Evolutionary conservation across 305 asterid species (phyloP).

Genomic region (Rubia occidens): DNA sequence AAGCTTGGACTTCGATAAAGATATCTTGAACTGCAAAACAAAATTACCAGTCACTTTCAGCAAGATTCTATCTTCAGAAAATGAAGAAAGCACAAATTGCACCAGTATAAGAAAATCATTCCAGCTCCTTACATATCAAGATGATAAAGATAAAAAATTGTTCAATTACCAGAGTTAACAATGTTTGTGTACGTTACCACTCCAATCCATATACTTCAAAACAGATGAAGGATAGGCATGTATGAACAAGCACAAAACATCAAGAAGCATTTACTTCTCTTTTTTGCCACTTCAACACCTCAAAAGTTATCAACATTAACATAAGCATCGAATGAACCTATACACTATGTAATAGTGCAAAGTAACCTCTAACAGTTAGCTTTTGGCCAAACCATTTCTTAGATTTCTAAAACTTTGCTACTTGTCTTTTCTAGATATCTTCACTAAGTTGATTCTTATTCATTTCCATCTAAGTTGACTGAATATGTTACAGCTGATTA

Average conservation of each 20-base stretch:
- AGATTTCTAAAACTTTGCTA: not conserved
- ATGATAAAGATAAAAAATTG: not conserved
- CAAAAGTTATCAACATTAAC: not conserved
- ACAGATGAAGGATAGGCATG: not conserved
- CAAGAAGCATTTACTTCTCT: not conserved
- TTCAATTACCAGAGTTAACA: not conserved
- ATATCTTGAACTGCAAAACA: constrained; percentile 72
- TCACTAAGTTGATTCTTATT: not conserved
- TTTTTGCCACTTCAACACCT: not conserved
- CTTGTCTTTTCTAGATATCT: not conserved
- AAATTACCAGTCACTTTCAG: not conserved
- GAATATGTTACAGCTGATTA: not conserved
- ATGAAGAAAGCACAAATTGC: not conserved
- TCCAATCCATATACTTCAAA: not conserved
- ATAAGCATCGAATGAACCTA: not conserved
- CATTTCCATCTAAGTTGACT: not conserved
- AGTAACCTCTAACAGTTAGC: not conserved
- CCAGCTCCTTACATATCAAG: constrained; percentile 1
- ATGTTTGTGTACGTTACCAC: not conserved
- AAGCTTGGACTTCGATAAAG: constrained; percentile 91
- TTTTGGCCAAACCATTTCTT: not conserved
- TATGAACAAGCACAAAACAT: not conserved
- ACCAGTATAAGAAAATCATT: not conserved
- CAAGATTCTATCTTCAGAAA: not conserved
- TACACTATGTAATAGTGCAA: not conserved